Percentiles rank a stretch among this genome's conserved stretches.
Evolutionary conservation across 2,329 filamentous ascomycete genomes (phyloP).

Genomic region (Chalaropsis ovoidea): DNA sequence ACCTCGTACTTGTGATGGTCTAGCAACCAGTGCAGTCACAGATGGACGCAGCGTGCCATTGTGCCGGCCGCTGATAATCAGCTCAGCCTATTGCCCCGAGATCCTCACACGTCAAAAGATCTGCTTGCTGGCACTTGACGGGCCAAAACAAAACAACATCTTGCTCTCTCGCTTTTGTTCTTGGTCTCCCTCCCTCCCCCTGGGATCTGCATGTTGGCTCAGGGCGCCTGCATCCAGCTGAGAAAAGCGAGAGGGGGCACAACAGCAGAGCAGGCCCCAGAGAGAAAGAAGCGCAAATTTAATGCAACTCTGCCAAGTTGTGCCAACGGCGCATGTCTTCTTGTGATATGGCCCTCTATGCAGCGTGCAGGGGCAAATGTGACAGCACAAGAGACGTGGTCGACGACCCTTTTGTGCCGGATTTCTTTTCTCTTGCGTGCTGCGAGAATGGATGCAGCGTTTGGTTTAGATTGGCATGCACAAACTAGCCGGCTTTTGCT

Average conservation of each 20-base stretch:
- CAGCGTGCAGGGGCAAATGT: slow-evolving; percentile 9
- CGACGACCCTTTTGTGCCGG: background rate
- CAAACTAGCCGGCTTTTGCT: background rate
- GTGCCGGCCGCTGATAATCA: background rate
- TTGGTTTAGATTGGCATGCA: background rate
- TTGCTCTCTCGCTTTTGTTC: background rate
- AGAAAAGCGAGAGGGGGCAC: background rate
- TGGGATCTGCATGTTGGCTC: slow-evolving; percentile 2
- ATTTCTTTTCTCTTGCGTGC: background rate
- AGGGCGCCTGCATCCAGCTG: slow-evolving; percentile 9
- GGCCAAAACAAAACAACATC: background rate
- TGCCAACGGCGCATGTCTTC: background rate
- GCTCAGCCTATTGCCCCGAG: background rate
- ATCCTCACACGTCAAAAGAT: slow-evolving; percentile 11
- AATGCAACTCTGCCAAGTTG: background rate
- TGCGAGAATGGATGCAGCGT: background rate
- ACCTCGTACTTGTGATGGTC: background rate
- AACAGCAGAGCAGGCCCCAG: no score
- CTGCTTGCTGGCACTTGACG: background rate
- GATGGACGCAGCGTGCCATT: background rate
- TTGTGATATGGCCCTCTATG: background rate
- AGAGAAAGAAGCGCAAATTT: background rate
- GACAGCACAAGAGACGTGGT: background rate
- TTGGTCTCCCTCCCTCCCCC: background rate
- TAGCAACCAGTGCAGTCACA: background rate